Evolutionary conservation across 345 rosid species (phyloP).

Genomic region (Eucalyptus pauciflora): DNA sequence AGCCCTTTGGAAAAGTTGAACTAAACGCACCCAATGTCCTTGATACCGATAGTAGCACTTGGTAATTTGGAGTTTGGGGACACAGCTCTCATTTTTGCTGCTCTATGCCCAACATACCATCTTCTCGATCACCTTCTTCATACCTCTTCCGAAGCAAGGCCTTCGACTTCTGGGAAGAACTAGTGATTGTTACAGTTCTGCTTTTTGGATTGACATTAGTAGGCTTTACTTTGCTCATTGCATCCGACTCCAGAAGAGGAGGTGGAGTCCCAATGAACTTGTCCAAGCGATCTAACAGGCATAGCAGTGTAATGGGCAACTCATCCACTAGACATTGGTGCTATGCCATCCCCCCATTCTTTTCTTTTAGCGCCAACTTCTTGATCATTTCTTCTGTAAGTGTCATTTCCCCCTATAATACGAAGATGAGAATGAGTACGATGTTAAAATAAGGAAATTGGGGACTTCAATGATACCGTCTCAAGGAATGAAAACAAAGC

Average conservation of each 20-base stretch:
- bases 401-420: neutral
- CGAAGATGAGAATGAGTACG: neutral
- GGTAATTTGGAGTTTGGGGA: neutral
- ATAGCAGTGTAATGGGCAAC: no score
- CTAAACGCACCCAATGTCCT: no score
- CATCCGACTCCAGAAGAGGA: no score
- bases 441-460: neutral
- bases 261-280: no score
- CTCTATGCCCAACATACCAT: neutral
- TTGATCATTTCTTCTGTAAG: neutral
- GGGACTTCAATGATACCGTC: neutral
- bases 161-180: no score
- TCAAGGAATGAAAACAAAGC: neutral
- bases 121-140: neutral
- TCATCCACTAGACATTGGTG: no score
- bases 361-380: neutral
- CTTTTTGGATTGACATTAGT: no score
- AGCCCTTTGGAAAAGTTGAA: rapidly evolving
- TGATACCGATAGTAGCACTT: neutral
- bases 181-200: no score
- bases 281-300: no score
- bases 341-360: neutral
- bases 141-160: no score
- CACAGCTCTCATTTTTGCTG: neutral
- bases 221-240: no score